A percentile compares a stretch with the other conserved stretches of the same genome.
These are phyloP conservation scores for Phytopythium vexans DNA, from an alignment of 352 stramenopile species.

Conservation along the genomic window DNA sequence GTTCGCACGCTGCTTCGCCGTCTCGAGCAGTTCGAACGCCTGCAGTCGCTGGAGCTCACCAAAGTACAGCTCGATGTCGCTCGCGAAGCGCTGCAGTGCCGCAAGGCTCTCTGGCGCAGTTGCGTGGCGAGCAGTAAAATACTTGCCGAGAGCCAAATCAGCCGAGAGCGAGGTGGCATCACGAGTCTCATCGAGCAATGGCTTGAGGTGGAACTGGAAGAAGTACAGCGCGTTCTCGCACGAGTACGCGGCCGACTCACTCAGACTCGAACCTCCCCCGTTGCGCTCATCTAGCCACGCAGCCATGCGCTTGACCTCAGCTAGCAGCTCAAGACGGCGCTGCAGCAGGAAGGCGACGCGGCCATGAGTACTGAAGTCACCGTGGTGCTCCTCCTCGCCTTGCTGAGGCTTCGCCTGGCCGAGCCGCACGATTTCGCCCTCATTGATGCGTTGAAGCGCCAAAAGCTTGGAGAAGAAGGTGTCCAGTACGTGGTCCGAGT, in stretches of 20 bases:
- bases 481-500: conserved; percentile 95
- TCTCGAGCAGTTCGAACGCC: conserved; percentile 95
- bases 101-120: conserved; percentile 13
- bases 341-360: conserved; percentile 84
- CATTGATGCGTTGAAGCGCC: conserved; percentile 65
- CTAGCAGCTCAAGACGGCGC: conserved; percentile 78
- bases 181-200: conserved; percentile 53
- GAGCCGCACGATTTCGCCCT: conserved; percentile 90
- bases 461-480: conserved; percentile 95
- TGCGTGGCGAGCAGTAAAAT: conserved; percentile 35
- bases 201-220: conserved; percentile 88
- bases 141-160: conserved; percentile 27
- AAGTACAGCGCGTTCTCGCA: conserved; percentile 97
- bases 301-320: conserved; percentile 92
- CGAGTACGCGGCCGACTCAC: conserved; percentile 87
- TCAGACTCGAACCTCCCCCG: conserved; percentile 43
- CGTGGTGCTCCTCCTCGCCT: conserved; percentile 30
- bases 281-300: conserved; percentile 73
- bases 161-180: conserved; percentile 7
- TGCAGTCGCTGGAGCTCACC: conserved; percentile 90
- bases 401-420: conserved; percentile 30
- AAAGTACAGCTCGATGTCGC: conserved; percentile 89
- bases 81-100: conserved; percentile 46
- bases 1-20: conserved; percentile 86
- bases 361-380: conserved; percentile 93